Evolutionary conservation across 2,329 filamentous ascomycete genomes (phyloP).

Genomic region (Aspergillus sp.): DNA sequence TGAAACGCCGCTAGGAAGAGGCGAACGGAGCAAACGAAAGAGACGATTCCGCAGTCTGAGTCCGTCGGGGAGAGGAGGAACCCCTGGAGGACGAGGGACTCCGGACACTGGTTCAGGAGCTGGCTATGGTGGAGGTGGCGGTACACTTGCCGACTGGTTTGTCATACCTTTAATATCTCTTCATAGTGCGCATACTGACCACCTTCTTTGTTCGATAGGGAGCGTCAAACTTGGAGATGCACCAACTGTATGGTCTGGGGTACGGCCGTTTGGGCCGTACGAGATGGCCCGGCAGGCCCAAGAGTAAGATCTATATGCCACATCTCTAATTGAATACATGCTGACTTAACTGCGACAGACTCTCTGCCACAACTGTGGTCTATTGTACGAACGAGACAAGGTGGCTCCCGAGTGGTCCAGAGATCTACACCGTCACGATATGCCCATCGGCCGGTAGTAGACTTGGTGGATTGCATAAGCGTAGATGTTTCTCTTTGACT

Average conservation of each 20-base stretch:
- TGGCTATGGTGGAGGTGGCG: conserved; percentile 68
- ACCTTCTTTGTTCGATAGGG: conserved; percentile 46
- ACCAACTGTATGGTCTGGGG: conserved; percentile 86
- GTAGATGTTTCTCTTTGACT: neutral
- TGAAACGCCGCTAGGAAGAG: conserved; percentile 85
- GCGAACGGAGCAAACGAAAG: conserved; percentile 95
- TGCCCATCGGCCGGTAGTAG: conserved; percentile 38
- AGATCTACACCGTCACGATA: conserved; percentile 61
- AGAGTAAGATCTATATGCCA: conserved; percentile 60
- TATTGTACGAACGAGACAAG: conserved; percentile 83
- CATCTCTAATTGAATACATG: neutral
- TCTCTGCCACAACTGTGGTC: conserved; percentile 90
- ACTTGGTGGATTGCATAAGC: neutral
- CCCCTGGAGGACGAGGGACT: conserved; percentile 72
- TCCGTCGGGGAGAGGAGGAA: conserved; percentile 69
- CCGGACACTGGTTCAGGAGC: conserved; percentile 66
- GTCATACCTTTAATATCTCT: neutral
- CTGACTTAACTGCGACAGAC: conserved; percentile 55
- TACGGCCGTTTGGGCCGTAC: conserved; percentile 87
- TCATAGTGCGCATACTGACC: conserved; percentile 9
- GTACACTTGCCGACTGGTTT: conserved; percentile 66
- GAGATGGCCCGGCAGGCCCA: conserved; percentile 82
- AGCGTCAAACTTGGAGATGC: conserved; percentile 84
- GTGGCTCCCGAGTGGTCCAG: conserved; percentile 76
- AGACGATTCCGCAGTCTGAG: conserved; percentile 85